Evolutionary conservation across 1,284 basidiomycete species (phyloP), one percentile per base, ranked within the genome.

Genomic region (Sporisorium iseilematis-ciliati): DNA sequence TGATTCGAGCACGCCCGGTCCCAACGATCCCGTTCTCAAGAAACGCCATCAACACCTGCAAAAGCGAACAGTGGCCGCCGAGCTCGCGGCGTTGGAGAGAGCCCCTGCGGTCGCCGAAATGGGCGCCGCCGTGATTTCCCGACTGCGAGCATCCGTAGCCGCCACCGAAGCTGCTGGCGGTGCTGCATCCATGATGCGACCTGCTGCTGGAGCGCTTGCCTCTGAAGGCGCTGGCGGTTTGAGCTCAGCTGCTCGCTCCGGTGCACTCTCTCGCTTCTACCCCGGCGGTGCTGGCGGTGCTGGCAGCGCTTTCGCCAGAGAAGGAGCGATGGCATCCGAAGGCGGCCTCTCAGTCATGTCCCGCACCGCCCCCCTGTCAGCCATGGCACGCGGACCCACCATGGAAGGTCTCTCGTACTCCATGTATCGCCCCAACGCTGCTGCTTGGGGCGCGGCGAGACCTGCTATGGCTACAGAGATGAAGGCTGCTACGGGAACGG

Each of bases 401-500:
- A 38, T 38, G 35, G 35, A 38, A 38, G 35, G 35, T 38, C 35
- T 38, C 1, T 38, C 35, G 35, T 38, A 38, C 48, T 49, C 48
- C 18, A 10, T 23, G 1, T 33, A 21, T 23, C 31, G 54, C 8
- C 8, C 41, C 5, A 16, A 21, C n/a, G 10, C 33, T 1, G 38
- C 40, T 7, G 26, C 50, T 21, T 46, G 20, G 35, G 53, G 53
- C 6, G 29, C 57, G 2, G 64, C 57, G 1, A 23, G 35, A 7
- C 64, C 64, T 2, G 64, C 64, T 8, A 60, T 57, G 53, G 20
- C 60, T 2, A 46, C 52, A 6, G 57, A 59, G 2, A 7, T 65
- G 16, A 26, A 31, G 5, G 43, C 20, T 4, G 43, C 31, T 3
- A 33, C 42, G 20, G 45, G 35, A 4, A 31, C 14, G 4, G 52